Percentiles rank a stretch among this genome's conserved stretches.
These are phyloP conservation scores for Artemisia argyi DNA, from an alignment of 129 eudicot species.

Conservation along the genomic window DNA sequence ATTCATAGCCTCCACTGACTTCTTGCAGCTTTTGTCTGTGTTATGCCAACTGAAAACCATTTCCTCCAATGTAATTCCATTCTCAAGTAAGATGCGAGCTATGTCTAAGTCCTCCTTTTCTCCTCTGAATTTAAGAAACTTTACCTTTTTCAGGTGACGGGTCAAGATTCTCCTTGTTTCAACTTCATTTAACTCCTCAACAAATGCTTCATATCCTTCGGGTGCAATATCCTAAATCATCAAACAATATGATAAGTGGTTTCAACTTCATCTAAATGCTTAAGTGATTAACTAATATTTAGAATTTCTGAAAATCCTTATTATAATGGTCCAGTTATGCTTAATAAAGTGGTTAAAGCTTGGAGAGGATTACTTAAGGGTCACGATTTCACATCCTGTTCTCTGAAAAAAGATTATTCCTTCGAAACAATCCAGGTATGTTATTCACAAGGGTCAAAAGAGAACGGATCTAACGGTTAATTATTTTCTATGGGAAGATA, in stretches of 20 bases:
- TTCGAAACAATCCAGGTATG: no score
- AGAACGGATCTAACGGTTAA: no score
- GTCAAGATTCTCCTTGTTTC: neutral
- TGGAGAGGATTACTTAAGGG: no score
- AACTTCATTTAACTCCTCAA: neutral
- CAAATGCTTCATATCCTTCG: neutral
- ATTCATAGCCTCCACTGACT: conserved; percentile 4
- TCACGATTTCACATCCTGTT: no score
- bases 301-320: no score
- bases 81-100: neutral
- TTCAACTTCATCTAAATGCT: neutral
- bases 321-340: no score
- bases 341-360: no score
- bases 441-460: no score
- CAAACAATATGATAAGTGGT: neutral
- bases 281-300: no score
- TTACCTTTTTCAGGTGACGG: neutral
- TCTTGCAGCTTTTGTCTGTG: neutral
- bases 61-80: conserved; percentile 23
- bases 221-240: neutral
- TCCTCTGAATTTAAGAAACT: neutral
- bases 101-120: neutral
- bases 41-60: conserved; percentile 8
- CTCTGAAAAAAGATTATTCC: neutral
- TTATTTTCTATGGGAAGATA: no score